Conservation (phyloP, 1,284 basidiomycete species). For the Puccinia sorghi region DNA sequence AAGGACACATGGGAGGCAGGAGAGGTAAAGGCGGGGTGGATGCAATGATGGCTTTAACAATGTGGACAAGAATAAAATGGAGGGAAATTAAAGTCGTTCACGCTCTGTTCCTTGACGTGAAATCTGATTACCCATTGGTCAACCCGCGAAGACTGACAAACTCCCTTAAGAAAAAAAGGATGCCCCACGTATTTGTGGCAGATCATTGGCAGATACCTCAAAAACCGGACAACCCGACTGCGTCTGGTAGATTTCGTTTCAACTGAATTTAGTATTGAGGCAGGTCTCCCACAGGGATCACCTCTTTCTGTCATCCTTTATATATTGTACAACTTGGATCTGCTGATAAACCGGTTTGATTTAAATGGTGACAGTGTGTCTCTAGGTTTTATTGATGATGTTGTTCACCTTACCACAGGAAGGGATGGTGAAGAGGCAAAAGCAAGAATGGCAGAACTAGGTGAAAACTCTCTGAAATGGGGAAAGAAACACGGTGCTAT, state of each 20-base stretch:
- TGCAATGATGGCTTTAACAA: not conserved
- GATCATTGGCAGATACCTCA: not conserved
- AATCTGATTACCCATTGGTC: not conserved
- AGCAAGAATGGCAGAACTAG: not conserved
- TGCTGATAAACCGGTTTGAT: too few relatives aligned
- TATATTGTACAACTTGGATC: conserved; percentile 3
- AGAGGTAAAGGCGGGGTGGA: not conserved
- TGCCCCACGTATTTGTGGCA: not conserved
- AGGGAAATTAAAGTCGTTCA: not conserved
- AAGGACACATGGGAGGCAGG: conserved; percentile 17
- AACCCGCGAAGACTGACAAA: not conserved
- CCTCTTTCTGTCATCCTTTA: conserved; percentile 10
- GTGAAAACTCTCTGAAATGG: not conserved
- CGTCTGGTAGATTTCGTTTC: not conserved
- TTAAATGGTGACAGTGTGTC: too few relatives aligned
- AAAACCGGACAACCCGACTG: not conserved
- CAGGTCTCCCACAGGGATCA: conserved; percentile 18
- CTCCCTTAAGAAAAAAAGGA: not conserved
- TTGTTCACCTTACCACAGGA: not conserved
- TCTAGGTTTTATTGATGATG: conserved; percentile 25
- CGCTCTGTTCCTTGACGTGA: not conserved
- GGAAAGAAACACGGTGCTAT: conserved; percentile 2
- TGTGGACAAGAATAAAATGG: not conserved
- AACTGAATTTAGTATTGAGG: not conserved
- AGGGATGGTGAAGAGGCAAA: not conserved